These are phyloP conservation scores for Albophoma yamanashiensis DNA, from an alignment of 2,329 filamentous ascomycete genomes.

Conservation along the genomic window DNA sequence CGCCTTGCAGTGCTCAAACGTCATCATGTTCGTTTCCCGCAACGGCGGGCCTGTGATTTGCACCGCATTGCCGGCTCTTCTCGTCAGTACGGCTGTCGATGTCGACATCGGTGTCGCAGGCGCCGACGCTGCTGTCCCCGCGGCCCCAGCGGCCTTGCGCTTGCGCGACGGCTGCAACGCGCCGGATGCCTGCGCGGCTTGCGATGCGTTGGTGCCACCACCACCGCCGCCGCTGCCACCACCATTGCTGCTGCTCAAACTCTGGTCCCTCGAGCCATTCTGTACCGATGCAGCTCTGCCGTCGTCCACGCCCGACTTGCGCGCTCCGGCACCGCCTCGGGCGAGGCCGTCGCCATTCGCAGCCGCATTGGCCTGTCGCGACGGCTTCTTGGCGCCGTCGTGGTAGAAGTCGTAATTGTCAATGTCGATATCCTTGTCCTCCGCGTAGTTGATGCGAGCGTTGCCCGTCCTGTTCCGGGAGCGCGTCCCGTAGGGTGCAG, in stretches of 20 bases:
- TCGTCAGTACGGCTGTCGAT: constrained; percentile 8
- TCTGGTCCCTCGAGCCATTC: constrained; percentile 26
- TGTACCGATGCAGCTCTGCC: constrained; percentile 22
- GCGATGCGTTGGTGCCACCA: constrained; percentile 14
- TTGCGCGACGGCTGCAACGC: constrained; percentile 56
- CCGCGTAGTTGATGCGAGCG: constrained; percentile 85
- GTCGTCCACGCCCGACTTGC: constrained; percentile 31
- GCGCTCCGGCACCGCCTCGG: constrained; percentile 23
- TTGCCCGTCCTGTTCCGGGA: constrained; percentile 79
- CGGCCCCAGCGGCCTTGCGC: constrained; percentile 58
- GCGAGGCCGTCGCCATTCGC: constrained; percentile 24
- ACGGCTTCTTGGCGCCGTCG: constrained; percentile 42
- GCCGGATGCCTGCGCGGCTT: constrained; percentile 39
- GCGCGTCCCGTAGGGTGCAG: constrained; percentile 79
- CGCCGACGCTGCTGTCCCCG: constrained; percentile 8
- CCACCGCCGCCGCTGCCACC: neutral
- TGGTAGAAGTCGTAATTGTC: constrained; percentile 65
- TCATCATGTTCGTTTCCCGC: constrained; percentile 77
- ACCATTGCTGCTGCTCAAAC: constrained; percentile 2
- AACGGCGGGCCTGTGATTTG: constrained; percentile 27
- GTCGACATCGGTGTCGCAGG: constrained; percentile 12
- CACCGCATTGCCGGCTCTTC: constrained; percentile 17
- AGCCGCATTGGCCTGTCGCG: constrained; percentile 32
- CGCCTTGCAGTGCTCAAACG: constrained; percentile 63
- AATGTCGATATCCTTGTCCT: constrained; percentile 82